phyloP scores from a whole-genome alignment of 352 stramenopile species.

The Pythium vanterpoolii region DNA sequence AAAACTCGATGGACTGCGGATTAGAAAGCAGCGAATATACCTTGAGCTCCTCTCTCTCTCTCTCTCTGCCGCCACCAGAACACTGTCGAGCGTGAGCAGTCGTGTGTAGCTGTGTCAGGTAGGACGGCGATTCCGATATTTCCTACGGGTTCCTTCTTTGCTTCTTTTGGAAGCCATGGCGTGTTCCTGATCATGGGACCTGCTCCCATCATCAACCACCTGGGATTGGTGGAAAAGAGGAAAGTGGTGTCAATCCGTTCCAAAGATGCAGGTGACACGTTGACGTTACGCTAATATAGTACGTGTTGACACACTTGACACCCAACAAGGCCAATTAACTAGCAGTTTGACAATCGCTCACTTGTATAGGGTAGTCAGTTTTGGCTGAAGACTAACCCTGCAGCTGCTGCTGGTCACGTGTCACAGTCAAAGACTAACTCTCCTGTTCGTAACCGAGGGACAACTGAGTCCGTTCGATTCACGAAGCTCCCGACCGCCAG shows the following conservation, averaged over 20 bases:
- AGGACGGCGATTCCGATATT: slow-evolving; percentile 1
- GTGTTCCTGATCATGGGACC: too few relatives aligned
- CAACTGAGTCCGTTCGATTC: too few relatives aligned
- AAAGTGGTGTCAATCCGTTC: neutral
- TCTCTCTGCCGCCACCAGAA: neutral
- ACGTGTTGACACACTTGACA: too few relatives aligned
- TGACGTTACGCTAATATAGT: neutral
- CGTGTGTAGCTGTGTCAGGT: neutral
- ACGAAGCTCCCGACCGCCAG: too few relatives aligned
- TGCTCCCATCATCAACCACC: neutral
- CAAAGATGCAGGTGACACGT: neutral
- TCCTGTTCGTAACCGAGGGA: too few relatives aligned
- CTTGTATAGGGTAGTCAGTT: too few relatives aligned
- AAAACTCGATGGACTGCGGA: neutral
- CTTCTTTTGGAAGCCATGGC: neutral
- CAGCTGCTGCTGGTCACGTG: too few relatives aligned
- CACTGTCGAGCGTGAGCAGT: neutral
- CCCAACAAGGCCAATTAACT: too few relatives aligned
- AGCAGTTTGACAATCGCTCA: too few relatives aligned
- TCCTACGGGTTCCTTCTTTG: neutral
- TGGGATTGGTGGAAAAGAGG: slow-evolving; percentile 7
- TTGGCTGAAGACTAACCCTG: too few relatives aligned
- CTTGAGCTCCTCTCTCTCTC: neutral
- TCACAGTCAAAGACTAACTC: too few relatives aligned
- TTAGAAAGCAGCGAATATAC: neutral